Conservation (phyloP, 208 protist genomes). For the Trypanosoma scelopori region DNA sequence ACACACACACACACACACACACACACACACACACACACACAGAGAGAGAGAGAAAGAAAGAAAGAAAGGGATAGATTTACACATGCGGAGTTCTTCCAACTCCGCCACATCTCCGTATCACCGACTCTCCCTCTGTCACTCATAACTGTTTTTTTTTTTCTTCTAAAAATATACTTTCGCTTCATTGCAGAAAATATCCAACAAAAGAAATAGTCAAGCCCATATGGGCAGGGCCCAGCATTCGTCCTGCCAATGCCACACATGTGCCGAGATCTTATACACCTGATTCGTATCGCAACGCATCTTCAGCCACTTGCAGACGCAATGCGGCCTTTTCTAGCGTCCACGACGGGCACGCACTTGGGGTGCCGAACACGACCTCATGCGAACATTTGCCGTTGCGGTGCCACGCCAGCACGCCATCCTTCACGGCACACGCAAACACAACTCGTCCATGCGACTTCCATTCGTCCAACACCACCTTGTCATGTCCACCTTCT, state of each 20-base stretch:
- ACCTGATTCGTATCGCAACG: background rate
- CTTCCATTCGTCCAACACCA: no score
- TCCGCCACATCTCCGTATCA: no score
- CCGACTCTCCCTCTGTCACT: background rate
- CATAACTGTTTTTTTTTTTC: background rate
- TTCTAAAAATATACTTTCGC: no score
- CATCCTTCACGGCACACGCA: constrained; percentile 51
- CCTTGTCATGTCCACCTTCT: background rate
- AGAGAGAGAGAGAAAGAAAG: background rate
- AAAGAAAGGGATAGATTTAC: background rate
- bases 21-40: background rate
- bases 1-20: background rate
- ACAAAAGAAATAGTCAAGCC: background rate
- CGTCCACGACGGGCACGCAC: constrained; percentile 61
- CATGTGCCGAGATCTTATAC: no score
- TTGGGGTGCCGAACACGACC: constrained; percentile 75
- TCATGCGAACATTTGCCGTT: constrained; percentile 75
- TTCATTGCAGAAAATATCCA: background rate
- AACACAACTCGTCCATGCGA: constrained; percentile 28
- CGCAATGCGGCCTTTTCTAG: constrained; percentile 30
- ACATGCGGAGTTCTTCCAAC: background rate
- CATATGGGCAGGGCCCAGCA: no score
- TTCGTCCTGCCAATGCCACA: no score
- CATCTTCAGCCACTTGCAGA: constrained; percentile 17
- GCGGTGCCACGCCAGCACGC: constrained; percentile 50